These are phyloP conservation scores for Candida patagonica DNA, from an alignment of 805 yeast genomes.

Conservation along the genomic window DNA sequence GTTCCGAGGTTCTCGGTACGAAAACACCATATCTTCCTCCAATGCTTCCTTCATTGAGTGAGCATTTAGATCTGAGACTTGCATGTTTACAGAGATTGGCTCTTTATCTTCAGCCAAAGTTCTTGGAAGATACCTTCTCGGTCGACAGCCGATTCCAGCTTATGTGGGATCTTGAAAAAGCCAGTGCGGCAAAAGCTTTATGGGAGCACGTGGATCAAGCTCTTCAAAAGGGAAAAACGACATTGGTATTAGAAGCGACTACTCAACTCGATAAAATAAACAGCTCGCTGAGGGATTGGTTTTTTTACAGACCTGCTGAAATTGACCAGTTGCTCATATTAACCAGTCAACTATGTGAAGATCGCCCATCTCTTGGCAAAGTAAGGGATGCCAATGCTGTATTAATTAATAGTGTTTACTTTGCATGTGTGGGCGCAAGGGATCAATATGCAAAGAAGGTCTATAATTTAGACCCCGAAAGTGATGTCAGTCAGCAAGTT, in stretches of 20 bases:
- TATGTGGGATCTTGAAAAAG: conserved; percentile 34
- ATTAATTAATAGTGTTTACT: conserved; percentile 12
- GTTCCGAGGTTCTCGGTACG: conserved; percentile 49
- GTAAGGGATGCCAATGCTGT: conserved; percentile 13
- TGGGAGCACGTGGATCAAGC: conserved; percentile 25
- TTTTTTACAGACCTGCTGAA: conserved; percentile 8
- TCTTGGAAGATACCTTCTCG: conserved; percentile 28
- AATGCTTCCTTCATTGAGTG: conserved; percentile 39
- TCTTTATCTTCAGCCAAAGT: conserved; percentile 38
- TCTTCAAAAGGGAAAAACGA: conserved; percentile 2
- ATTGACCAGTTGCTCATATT: conserved; percentile 8
- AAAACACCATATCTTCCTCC: conserved; percentile 49
- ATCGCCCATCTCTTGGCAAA: conserved; percentile 2
- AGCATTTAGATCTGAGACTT: conserved; percentile 44
- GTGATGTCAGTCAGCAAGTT: conserved; percentile 7
- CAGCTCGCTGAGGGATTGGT: conserved; percentile 15
- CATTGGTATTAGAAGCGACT: conserved; percentile 9
- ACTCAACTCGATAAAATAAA: conserved; percentile 13
- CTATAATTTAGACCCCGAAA: conserved; percentile 11
- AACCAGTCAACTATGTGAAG: conserved; percentile 1
- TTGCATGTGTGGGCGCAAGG: conserved; percentile 12
- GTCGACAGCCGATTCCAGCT: conserved; percentile 32
- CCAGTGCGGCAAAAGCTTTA: conserved; percentile 40
- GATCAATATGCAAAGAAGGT: conserved; percentile 12
- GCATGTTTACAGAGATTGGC: conserved; percentile 38